These are phyloP conservation scores for Phytopythium chamaehyphon DNA, from an alignment of 352 stramenopile genomes.

Conservation along the genomic window DNA sequence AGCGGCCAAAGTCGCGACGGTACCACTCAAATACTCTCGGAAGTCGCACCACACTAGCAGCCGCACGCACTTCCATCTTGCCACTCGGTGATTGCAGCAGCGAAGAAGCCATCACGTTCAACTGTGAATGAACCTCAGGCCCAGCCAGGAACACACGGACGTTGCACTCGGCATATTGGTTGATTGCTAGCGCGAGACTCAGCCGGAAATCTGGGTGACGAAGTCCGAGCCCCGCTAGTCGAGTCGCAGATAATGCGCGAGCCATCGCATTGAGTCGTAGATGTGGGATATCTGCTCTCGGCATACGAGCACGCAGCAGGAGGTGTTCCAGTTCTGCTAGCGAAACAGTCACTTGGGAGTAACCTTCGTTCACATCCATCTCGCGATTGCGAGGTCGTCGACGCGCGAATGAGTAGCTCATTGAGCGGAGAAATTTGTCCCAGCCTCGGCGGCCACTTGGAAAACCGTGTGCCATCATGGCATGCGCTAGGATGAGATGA, in stretches of 20 bases:
- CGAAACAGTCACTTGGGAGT: slow-evolving; percentile 43
- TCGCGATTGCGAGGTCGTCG: slow-evolving; percentile 2
- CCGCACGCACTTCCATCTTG: slow-evolving; percentile 25
- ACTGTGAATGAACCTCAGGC: slow-evolving; percentile 58
- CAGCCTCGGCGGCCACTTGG: slow-evolving; percentile 54
- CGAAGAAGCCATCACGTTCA: slow-evolving; percentile 48
- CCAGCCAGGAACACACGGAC: slow-evolving; percentile 3
- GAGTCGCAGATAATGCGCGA: background rate
- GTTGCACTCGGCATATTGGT: slow-evolving; percentile 39
- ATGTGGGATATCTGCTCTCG: slow-evolving; percentile 43
- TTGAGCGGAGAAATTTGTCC: slow-evolving; percentile 46
- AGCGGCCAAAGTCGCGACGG: slow-evolving; percentile 52
- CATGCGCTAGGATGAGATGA: slow-evolving; percentile 67
- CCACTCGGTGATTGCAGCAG: slow-evolving; percentile 27
- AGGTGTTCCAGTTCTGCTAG: slow-evolving; percentile 78
- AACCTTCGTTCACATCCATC: background rate
- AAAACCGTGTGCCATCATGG: slow-evolving; percentile 67
- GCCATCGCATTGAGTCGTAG: slow-evolving; percentile 20
- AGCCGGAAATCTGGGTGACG: slow-evolving; percentile 75
- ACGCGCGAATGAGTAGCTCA: slow-evolving; percentile 57
- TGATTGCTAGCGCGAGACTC: slow-evolving; percentile 63
- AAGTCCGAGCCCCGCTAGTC: slow-evolving; percentile 29
- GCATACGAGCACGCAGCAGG: slow-evolving; percentile 55
- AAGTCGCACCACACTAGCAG: slow-evolving; percentile 28
- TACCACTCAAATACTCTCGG: slow-evolving; percentile 80